Conservation (phyloP, 345 rosid species). For the Camelina laxa region DNA sequence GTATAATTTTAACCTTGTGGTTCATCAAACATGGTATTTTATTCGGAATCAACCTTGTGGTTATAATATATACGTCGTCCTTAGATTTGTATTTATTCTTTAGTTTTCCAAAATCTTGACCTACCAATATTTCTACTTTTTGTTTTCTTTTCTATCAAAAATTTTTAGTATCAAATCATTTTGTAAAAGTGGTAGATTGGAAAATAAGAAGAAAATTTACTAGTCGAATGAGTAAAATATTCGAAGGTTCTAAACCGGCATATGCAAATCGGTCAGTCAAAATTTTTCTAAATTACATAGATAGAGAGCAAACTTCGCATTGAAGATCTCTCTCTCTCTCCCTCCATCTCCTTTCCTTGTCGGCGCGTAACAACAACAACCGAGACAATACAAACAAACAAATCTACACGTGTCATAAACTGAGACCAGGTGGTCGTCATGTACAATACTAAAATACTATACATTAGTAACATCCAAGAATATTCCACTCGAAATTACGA, state of each 20-base stretch:
- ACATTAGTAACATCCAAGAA: slow-evolving; percentile 1
- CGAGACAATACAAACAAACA: slow-evolving; percentile 8
- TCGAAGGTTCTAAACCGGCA: not conserved
- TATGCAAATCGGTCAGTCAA: not conserved
- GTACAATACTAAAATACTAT: not conserved
- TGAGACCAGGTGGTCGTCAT: slow-evolving; percentile 22
- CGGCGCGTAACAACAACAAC: slow-evolving; percentile 24
- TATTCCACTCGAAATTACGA: not conserved
- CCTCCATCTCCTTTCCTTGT: not conserved
- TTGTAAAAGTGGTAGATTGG: no score
- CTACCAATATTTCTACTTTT: no score
- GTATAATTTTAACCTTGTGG: no score
- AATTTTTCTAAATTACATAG: not conserved
- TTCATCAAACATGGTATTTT: not conserved
- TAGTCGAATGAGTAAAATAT: not conserved
- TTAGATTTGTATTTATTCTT: no score
- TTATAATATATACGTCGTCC: no score
- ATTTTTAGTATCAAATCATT: no score
- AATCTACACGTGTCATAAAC: not conserved
- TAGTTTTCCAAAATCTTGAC: no score
- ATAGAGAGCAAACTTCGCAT: not conserved
- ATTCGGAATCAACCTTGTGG: not conserved
- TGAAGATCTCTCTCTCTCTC: not conserved
- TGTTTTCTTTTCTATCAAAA: no score
- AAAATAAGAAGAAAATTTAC: no score